phyloP scores from a whole-genome alignment of 345 rosid species.

The Cochlearia excelsa region DNA sequence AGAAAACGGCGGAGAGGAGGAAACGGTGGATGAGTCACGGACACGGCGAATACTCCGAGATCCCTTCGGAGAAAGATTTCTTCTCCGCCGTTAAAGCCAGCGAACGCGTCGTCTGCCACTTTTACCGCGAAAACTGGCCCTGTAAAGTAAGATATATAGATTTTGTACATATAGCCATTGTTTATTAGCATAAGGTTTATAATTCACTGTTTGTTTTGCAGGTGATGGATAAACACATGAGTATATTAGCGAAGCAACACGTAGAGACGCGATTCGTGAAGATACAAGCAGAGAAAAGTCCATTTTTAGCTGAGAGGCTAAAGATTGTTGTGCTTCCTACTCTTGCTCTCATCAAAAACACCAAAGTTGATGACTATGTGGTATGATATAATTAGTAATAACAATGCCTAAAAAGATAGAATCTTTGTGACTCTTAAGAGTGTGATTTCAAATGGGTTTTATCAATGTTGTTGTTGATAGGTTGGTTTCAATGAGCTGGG shows the following conservation, averaged over 20 bases:
- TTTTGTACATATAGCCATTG: not conserved
- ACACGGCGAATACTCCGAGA: conserved; percentile 89
- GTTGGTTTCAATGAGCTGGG: conserved; percentile 97
- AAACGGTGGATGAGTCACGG: conserved; percentile 95
- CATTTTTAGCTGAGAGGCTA: conserved; percentile 87
- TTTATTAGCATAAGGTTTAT: not conserved
- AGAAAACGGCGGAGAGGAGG: conserved; percentile 89
- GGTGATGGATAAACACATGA: conserved; percentile 96
- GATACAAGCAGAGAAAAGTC: conserved; percentile 97
- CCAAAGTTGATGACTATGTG: conserved; percentile 98
- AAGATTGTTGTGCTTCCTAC: conserved; percentile 94
- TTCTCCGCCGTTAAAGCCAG: conserved; percentile 82
- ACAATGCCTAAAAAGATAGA: not conserved
- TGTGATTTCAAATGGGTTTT: not conserved
- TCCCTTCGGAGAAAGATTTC: conserved; percentile 79
- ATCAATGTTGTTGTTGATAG: conserved; percentile 37
- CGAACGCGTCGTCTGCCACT: conserved; percentile 94
- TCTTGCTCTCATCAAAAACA: conserved; percentile 86
- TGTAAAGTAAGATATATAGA: conserved; percentile 58
- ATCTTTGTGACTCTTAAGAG: not conserved
- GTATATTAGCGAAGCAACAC: conserved; percentile 80
- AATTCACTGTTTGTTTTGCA: conserved; percentile 29
- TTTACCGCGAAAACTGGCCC: conserved; percentile 97
- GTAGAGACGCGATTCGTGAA: conserved; percentile 93
- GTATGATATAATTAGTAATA: conserved; percentile 35